A percentile compares a stretch with the other conserved stretches of the same genome.
phyloP scores from a whole-genome alignment of 441 rosid species.

The Croton setiger region DNA sequence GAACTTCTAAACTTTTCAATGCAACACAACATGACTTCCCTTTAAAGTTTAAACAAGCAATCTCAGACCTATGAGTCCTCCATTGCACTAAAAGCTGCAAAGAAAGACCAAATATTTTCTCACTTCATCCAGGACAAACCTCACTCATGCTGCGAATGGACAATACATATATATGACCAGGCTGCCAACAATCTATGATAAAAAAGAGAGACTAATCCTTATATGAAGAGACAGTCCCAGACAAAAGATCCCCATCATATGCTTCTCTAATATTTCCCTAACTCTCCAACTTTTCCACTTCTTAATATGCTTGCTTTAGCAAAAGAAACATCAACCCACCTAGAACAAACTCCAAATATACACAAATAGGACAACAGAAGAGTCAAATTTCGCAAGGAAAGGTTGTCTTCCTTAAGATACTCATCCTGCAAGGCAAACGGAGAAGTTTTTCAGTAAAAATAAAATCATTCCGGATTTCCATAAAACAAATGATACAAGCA shows the following conservation, averaged over 20 bases:
- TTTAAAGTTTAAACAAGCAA: not conserved
- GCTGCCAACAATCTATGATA: not conserved
- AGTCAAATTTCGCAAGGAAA: slow-evolving; percentile 71
- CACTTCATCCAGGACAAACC: not conserved
- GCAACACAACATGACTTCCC: not conserved
- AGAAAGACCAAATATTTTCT: not conserved
- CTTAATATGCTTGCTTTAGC: not conserved
- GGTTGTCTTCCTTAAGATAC: slow-evolving; percentile 68
- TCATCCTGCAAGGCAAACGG: slow-evolving; percentile 55
- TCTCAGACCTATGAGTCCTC: not conserved
- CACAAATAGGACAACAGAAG: slow-evolving; percentile 73
- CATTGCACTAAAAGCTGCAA: not conserved
- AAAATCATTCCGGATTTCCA: not conserved
- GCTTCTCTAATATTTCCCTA: not conserved
- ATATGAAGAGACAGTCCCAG: slow-evolving; percentile 5
- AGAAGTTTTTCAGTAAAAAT: not conserved
- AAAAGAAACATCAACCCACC: slow-evolving; percentile 37
- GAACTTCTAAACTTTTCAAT: not conserved
- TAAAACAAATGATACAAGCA: not conserved
- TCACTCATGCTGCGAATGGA: not conserved
- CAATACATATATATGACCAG: not conserved
- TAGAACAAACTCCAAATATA: slow-evolving; percentile 76
- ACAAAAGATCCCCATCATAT: not conserved
- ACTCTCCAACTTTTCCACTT: not conserved
- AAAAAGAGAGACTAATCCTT: not conserved